Evolutionary conservation across 306 rosid species (phyloP).

Genomic region (Cercis canadensis): DNA sequence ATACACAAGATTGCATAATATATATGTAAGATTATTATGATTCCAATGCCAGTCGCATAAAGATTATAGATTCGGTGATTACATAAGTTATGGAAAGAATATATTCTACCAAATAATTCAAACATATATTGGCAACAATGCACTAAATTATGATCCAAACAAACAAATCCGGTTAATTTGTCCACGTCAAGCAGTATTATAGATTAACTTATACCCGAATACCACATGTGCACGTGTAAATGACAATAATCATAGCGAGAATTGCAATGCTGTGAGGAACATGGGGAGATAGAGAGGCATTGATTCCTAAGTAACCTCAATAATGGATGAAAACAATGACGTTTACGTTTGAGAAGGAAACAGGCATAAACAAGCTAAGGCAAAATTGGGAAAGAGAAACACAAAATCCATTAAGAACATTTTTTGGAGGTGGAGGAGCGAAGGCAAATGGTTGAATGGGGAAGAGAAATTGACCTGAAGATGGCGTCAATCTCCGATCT

Average conservation of each 20-base stretch:
- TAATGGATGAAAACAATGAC: neutral
- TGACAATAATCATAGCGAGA: no score
- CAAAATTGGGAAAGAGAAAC: neutral
- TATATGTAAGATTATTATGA: neutral
- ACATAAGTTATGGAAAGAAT: neutral
- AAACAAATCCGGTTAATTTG: no score
- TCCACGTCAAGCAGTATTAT: no score
- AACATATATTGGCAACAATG: no score
- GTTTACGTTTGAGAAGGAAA: neutral
- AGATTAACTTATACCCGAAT: no score
- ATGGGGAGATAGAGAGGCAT: neutral
- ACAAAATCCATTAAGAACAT: neutral
- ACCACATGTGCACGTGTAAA: no score
- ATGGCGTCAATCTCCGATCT: slow-evolving; percentile 38
- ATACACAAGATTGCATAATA: neutral
- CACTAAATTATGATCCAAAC: no score
- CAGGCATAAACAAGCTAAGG: no score
- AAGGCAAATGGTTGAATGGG: neutral
- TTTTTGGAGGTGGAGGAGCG: no score
- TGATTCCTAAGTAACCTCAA: neutral
- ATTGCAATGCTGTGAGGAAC: neutral
- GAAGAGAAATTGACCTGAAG: slow-evolving; percentile 43
- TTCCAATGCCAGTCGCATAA: neutral
- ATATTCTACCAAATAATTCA: neutral
- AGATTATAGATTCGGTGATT: neutral